Evolutionary conservation across 495 filamentous ascomycete species (phyloP), one percentile per base, ranked within the genome.

Genomic region (Parathielavia hyrcaniae): DNA sequence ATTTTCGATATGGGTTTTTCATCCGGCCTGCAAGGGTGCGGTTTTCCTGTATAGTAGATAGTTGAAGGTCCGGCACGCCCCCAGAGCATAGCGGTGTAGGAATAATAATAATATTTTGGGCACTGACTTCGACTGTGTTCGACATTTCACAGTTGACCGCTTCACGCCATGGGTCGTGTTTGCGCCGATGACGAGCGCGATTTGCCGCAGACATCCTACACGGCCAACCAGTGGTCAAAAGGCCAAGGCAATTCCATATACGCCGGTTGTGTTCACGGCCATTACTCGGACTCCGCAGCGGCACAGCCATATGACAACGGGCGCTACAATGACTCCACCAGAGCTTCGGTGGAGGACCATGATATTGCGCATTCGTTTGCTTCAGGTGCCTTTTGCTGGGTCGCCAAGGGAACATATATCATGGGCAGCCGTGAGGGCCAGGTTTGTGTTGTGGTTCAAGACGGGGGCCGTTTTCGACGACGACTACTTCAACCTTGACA

Each of bases 361-460:
- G 26, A 23, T 10, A 58, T 65, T 10, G 9, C 47, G 0, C n/a
- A 64, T 34, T 64, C 66, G 9, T 72, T 73, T 40, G 62, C 68
- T 4, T n/a, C 60, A 1, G 68, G 71, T 0, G 20, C 64, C 11
- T 73, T 73, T 48, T 67, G 69, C 22, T 65, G 56, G 59, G 69
- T 73, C 16, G 64, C 64, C 22, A 66, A 68, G 36, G 73, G 66
- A 10, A 50, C 1, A 12, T 75, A 73, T 41, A 61, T 20, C 19
- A 34, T 17, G 2, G 72, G 69, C 6, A 7, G 13, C 0, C 65
- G 69, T 8, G 9, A 0, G 0, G 69, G 67, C 20, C 59, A 75
- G 53, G 50, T 50, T 3, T 72, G 69, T 36, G 69, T 74, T 22
- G 16, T n/a, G 70, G 66, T 74, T 73, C 56, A 74, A 72, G 56